Base-by-base conservation (phyloP, 371 early-diverging fungal genomes). In the Mucor irregularis region DNA sequence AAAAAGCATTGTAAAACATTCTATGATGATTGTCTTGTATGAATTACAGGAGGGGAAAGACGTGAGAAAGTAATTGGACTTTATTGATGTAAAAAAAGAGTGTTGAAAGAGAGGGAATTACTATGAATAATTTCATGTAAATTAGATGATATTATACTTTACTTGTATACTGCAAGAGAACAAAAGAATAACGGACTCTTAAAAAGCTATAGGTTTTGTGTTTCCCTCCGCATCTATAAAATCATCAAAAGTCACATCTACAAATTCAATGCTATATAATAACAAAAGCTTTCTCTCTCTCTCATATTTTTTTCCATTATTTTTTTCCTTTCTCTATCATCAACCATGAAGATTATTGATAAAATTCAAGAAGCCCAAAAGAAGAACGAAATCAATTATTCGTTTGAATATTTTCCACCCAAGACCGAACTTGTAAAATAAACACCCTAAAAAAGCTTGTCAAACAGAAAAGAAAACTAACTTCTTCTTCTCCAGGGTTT, bases 351-450 rank as follows among this genome's bases (percentile, higher is more conserved):
- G 68, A 78, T 90, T 37, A 67, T 74, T 6, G 84, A 86, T 48
- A 81, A 85, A 28, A 44, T 69, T 4, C 33, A 78, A 38, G 61
- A 71, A 25, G 73, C 71, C 8, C 66, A 66, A 33, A 61, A 66
- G 46, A 64, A 68, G 4, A 49, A 63, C 3, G 61, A 56, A 19
- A 65, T 83, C 35, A 76, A 68, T 46, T 93, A 88, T 76, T 96
- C 96, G 17, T 92, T 98, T 69, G 98, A 98, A 80, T 98, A 86
- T 76, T 98, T 97, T 60, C 98, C 98, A 21, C 98, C 98, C 51
- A 98, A 96, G 74, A 98, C 98, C 14, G 90, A 90, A 54, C 85
- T 90, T 65, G 90, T 87, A 86, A 58, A 48, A 8, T 2, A 19
- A 40, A 51, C 8, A 49, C 16, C 6, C 17, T 34, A 28, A 39